Evolutionary conservation across 176 grass and related monocot genomes (phyloP).

Genomic region (Areca catechu): DNA sequence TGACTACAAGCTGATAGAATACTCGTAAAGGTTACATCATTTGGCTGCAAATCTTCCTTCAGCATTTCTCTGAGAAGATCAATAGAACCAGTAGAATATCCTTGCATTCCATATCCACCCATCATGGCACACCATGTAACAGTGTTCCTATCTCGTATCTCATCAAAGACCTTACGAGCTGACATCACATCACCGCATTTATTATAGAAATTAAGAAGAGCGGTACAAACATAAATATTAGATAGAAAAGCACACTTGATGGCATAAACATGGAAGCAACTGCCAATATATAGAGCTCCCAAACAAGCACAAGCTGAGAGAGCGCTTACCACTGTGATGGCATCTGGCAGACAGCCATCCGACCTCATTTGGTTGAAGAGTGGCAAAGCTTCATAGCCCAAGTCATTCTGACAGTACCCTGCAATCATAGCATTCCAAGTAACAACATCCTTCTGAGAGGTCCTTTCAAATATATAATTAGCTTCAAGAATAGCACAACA

Average conservation of each 20-base stretch:
- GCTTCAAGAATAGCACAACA: constrained; percentile 36
- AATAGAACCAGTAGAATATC: constrained; percentile 39
- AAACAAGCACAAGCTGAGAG: constrained; percentile 45
- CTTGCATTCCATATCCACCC: constrained; percentile 58
- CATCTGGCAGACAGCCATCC: constrained; percentile 33
- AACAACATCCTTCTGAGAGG: constrained; percentile 41
- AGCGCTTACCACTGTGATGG: constrained; percentile 43
- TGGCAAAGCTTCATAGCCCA: constrained; percentile 29
- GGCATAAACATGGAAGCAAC: constrained; percentile 45
- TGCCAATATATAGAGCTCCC: constrained; percentile 36
- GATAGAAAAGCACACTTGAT: constrained; percentile 36
- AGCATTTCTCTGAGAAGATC: constrained; percentile 53
- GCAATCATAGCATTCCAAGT: constrained; percentile 55
- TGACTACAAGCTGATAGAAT: constrained; percentile 66
- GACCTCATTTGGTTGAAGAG: constrained; percentile 48
- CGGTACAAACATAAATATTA: constrained; percentile 48
- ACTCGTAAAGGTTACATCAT: constrained; percentile 51
- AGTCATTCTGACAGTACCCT: constrained; percentile 52
- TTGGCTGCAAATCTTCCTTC: constrained; percentile 46
- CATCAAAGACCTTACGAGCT: constrained; percentile 37
- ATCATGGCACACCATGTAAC: constrained; percentile 80
- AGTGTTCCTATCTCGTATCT: constrained; percentile 40
- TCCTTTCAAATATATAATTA: constrained; percentile 27
- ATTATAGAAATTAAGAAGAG: constrained; percentile 59
- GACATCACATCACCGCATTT: constrained; percentile 51